Evolutionary conservation across 352 stramenopile species (phyloP), one percentile per base, ranked within the genome.

Genomic region (Thalassiosira exigua): DNA sequence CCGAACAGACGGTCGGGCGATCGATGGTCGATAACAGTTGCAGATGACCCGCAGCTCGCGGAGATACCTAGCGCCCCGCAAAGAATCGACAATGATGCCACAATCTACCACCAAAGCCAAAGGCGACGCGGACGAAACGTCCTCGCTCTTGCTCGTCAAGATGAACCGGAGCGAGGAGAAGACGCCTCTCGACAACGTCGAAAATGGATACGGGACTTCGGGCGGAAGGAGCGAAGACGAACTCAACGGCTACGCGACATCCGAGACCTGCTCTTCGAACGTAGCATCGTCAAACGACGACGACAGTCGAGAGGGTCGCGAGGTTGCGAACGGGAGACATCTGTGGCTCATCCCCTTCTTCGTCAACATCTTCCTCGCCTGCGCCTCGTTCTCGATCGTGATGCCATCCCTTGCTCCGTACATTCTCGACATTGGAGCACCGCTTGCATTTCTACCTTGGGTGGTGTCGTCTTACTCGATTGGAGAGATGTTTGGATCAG

Each of bases 331-430:
- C n/a, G n/a, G n/a, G 32, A 51, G 22, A 0, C 27, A 81, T 59
- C 21, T 33, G 2, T 81, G 71, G 71, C 26, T 88, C 11, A 29
- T 73, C 1, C 73, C 82, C 19, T 88, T 88, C 68, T 83, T 84
- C 53, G 54, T 86, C 11, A 84, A 87, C 19, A 81, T 88, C n/a
- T 88, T 88, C 51, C 62, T 88, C 14, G 60, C 72, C 21, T 86
- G 81, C 39, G 81, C 80, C 1, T 68, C 42, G 9, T 88, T 88
- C 59, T 69, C 30, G 4, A 88, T 88, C 41, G 75, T 88, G 1
- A 75, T 85, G 61, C 77, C 81, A 19, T 71, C 36, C 60, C 33
- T 88, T 0, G 66, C 81, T 26, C 73, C 77, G 0, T 88, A 88
- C 42, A 46, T 88, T 1, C 56, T 67, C 11, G 65, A 81, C 52